A percentile compares a stretch with the other conserved stretches of the same genome.
Conservation (phyloP, 257 asterid genomes). For the Osmanthus fragrans region DNA sequence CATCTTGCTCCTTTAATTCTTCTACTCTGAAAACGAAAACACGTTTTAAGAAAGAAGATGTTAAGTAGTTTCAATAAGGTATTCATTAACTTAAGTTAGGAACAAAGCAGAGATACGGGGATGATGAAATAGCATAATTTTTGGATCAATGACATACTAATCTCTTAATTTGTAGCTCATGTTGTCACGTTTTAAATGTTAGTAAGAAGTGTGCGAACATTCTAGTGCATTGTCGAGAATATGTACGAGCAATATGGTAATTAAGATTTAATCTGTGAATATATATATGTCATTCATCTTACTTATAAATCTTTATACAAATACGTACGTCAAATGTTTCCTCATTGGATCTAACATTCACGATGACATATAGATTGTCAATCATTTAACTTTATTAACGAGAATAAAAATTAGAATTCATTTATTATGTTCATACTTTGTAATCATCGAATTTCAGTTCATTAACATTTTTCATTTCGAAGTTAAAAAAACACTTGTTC, state of each 20-base stretch:
- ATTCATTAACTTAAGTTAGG: too few species aligned
- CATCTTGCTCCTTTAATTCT: background rate
- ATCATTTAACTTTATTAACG: too few species aligned
- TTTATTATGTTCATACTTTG: too few species aligned
- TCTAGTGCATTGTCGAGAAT: background rate
- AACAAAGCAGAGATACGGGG: background rate
- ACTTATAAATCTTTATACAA: too few species aligned
- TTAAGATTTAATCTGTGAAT: background rate
- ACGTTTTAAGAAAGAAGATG: too few species aligned
- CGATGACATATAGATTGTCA: too few species aligned
- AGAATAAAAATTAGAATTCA: background rate
- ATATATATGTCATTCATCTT: background rate
- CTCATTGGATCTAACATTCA: too few species aligned
- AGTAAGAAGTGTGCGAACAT: background rate
- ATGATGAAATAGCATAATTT: background rate
- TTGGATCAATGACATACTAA: background rate
- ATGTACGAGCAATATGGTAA: background rate
- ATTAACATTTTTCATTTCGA: background rate
- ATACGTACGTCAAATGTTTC: background rate
- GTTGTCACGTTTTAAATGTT: background rate
- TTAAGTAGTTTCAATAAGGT: background rate
- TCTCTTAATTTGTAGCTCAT: background rate
- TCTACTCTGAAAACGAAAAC: background rate
- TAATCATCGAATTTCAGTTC: background rate
- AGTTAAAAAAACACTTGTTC: background rate